These are phyloP conservation scores for Lantana camara DNA, from an alignment of 257 asterid species.

Conservation along the genomic window DNA sequence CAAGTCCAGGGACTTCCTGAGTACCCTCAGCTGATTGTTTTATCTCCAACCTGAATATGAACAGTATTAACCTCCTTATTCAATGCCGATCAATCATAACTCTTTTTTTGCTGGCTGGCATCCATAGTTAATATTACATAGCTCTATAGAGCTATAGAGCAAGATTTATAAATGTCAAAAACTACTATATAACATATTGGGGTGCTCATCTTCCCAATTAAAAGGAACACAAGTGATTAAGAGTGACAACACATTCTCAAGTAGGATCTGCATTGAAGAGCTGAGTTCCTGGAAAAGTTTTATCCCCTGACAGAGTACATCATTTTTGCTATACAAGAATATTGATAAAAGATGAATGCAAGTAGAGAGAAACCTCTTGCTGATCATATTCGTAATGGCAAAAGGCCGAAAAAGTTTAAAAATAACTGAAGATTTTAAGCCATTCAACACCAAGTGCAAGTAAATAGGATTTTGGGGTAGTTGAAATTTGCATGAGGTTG, in stretches of 20 bases:
- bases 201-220: neutral
- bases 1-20: constrained; percentile 98
- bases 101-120: neutral
- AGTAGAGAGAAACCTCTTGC: neutral
- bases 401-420: neutral
- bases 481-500: no score
- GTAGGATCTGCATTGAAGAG: neutral
- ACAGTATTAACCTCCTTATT: neutral
- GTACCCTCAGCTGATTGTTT: constrained; percentile 99
- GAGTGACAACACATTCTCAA: neutral
- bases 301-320: no score
- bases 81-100: neutral
- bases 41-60: constrained; percentile 80
- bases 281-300: neutral
- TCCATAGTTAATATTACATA: neutral
- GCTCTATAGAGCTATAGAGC: neutral
- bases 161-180: neutral
- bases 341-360: neutral
- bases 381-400: neutral
- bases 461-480: neutral
- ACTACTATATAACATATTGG: neutral
- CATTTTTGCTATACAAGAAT: no score
- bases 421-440: no score
- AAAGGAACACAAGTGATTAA: neutral
- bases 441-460: neutral